Evolutionary conservation across 345 rosid genomes (phyloP), one percentile per base, ranked within the genome.

Genomic region (Aquilaria malaccensis): DNA sequence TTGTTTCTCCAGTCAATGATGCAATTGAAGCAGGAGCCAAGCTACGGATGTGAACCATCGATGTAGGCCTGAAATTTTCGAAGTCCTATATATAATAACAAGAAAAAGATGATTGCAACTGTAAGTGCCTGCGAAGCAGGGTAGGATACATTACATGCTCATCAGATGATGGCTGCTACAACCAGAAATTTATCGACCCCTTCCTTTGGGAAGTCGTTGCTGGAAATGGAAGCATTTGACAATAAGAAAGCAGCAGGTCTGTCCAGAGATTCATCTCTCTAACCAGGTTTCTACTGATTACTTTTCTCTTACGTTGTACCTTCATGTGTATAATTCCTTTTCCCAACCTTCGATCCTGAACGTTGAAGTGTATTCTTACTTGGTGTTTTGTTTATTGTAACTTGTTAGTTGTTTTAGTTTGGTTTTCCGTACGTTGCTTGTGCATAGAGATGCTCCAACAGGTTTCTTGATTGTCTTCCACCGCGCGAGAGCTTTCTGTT

Each of bases 1-100:
- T 63, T 67, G 29, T 55, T 50, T 70, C 41, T 63, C 10, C 85
- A 94, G 97, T 67, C 87, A 13, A 33, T 74, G 73, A 67, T 80
- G 69, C 90, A 79, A 61, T 65, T 84, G 78, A 90, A 89, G 91
- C 96, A 84, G 78, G 96, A 90, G 74, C 95, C 90, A 15, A 83
- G 97, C 80, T 85, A 85, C 72, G 89, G 76, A 83, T 70, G 66
- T 59, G 74, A 60, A 66, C 53, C 62, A n/a, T 50, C 48, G 43
- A 67, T 61, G 70, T 61, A 45, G 64, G 49, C 55, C 66, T 33
- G 48, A 62, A 43, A 67, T 63, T 66, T 70, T 60, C 68, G 72
- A 22, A 22, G 22, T 22, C 22, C 22, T 22, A 22, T 55, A 60
- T 70, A 77, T 61, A 82, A 72, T 77, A 70, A 64, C 57, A 43